These are phyloP conservation scores for Tetradesmus lagerheimii DNA, from an alignment of 139 green algal species.

Conservation along the genomic window DNA sequence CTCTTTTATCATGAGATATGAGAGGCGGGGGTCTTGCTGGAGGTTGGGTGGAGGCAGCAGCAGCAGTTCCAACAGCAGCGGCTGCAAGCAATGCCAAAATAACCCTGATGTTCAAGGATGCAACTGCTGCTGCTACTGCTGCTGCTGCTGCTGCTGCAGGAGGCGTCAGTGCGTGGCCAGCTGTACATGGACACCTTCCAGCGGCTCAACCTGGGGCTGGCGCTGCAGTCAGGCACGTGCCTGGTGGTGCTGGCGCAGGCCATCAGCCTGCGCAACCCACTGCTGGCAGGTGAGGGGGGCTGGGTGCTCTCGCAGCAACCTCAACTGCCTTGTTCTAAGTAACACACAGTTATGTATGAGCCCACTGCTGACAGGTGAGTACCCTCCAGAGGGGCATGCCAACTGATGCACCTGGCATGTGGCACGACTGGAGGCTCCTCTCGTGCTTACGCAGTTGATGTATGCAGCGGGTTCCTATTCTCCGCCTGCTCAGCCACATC, in stretches of 20 bases:
- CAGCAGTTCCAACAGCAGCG: background rate
- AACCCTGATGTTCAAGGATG: background rate
- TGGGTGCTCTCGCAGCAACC: too few species aligned
- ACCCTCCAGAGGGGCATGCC: too few species aligned
- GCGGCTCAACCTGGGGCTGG: constrained; percentile 43
- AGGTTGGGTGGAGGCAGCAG: background rate
- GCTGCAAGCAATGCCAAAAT: background rate
- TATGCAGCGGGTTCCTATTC: too few species aligned
- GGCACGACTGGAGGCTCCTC: too few species aligned
- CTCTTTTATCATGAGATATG: too few species aligned
- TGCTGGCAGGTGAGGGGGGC: constrained; percentile 30
- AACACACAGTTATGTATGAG: too few species aligned
- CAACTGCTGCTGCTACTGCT: background rate
- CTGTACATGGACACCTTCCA: constrained; percentile 43
- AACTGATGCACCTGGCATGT: too few species aligned
- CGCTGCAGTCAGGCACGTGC: background rate
- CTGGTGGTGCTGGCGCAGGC: constrained; percentile 44
- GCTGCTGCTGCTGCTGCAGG: constrained; percentile 20
- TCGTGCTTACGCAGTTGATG: too few species aligned
- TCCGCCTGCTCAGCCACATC: too few species aligned
- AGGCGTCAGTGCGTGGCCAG: constrained; percentile 23
- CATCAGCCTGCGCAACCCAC: constrained; percentile 38
- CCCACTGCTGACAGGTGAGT: too few species aligned
- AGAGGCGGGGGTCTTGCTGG: background rate
- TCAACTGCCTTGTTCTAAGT: too few species aligned